A percentile compares a stretch with the other conserved stretches of the same genome.
Evolutionary conservation across 495 filamentous ascomycete genomes (phyloP).

Genomic region (Daldinia grandis): DNA sequence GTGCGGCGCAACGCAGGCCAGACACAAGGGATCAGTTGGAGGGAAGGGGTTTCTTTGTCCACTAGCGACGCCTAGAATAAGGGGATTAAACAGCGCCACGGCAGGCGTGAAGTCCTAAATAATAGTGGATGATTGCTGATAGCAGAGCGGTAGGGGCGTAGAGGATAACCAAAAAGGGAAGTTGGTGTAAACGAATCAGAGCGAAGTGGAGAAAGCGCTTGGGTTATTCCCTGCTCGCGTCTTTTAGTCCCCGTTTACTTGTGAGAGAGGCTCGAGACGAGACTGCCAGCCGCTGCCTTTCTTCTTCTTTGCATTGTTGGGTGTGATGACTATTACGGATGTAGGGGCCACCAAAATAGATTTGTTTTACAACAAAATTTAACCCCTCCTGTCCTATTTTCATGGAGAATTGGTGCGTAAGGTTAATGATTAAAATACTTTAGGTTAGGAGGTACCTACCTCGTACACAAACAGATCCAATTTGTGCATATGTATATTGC

Average conservation of each 20-base stretch:
- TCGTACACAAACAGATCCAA: background rate
- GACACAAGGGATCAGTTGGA: conserved; percentile 36
- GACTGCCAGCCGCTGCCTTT: conserved; percentile 16
- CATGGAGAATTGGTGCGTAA: background rate
- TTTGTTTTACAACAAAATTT: background rate
- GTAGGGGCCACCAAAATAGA: conserved; percentile 2
- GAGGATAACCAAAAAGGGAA: conserved; percentile 22
- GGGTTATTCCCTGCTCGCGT: conserved; percentile 20
- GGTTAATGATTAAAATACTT: background rate
- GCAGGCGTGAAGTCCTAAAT: conserved; percentile 13
- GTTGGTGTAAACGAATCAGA: conserved; percentile 29
- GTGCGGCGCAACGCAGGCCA: conserved; percentile 36
- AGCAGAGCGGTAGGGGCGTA: conserved; percentile 9
- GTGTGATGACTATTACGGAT: conserved; percentile 1
- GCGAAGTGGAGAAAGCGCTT: conserved; percentile 20
- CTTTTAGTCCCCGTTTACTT: conserved; percentile 20
- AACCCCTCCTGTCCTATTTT: background rate
- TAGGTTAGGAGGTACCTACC: background rate
- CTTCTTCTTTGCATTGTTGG: conserved; percentile 2
- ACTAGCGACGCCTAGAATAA: conserved; percentile 14
- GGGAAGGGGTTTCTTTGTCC: conserved; percentile 29
- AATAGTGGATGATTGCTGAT: background rate
- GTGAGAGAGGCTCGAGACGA: conserved; percentile 26
- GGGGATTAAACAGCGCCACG: conserved; percentile 27
- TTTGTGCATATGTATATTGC: conserved; percentile 1